phyloP scores from a whole-genome alignment of 768 basidiomycete species.

The Lactarius sp. region DNA sequence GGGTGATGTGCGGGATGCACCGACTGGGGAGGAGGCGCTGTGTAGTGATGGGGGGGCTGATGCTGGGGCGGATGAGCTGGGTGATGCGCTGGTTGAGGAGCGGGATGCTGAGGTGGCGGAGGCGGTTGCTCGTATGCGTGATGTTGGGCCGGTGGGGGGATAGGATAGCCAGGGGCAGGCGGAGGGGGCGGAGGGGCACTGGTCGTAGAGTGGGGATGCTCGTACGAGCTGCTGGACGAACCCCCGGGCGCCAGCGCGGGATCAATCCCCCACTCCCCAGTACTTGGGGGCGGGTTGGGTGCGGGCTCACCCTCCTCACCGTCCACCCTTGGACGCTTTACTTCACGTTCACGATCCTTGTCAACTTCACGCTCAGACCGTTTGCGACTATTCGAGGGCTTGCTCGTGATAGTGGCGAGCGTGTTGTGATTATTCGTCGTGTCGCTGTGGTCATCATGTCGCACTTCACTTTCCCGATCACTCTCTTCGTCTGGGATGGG shows the following conservation, averaged over 20 bases:
- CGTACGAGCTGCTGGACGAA: constrained; percentile 12
- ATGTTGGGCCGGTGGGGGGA: constrained; percentile 8
- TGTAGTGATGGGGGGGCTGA: constrained; percentile 21
- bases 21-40: constrained; percentile 20
- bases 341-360: constrained; percentile 24
- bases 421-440: constrained; percentile 24
- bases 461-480: constrained; percentile 23
- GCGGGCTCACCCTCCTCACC: constrained; percentile 17
- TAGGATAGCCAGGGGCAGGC: constrained; percentile 15
- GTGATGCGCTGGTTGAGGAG: constrained; percentile 15
- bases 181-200: constrained; percentile 24
- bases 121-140: constrained; percentile 18
- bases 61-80: constrained; percentile 19
- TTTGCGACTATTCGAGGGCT: constrained; percentile 17
- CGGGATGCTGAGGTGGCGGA: constrained; percentile 23
- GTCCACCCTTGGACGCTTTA: constrained; percentile 24
- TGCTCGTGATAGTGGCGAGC: constrained; percentile 14
- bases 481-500: constrained; percentile 24
- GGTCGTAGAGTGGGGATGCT: constrained; percentile 16
- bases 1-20: constrained; percentile 23
- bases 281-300: constrained; percentile 13
- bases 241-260: constrained; percentile 20
- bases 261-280: constrained; percentile 26
- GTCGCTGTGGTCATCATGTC: constrained; percentile 19
- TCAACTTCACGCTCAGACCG: constrained; percentile 24